Base-by-base conservation (phyloP, 2,329 filamentous ascomycete species). In the Emmonsiellopsis sp. region DNA sequence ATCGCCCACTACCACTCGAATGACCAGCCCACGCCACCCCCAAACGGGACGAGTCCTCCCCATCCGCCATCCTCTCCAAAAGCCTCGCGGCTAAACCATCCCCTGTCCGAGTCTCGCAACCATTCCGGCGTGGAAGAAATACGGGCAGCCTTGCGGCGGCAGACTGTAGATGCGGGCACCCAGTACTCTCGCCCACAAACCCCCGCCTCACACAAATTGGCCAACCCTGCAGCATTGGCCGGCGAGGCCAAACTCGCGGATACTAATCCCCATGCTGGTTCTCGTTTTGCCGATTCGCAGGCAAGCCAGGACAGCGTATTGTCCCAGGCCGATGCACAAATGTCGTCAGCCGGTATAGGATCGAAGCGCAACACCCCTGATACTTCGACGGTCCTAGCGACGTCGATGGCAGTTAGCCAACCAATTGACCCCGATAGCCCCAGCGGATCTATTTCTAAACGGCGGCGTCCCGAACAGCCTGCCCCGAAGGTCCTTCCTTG, bases 401-500 rank as follows among this genome's bases (percentile, higher is more conserved):
- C 48, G n/a, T 42, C 42, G 13, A 10, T 40, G 6, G 46, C 27
- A 31, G 32, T 31, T 11, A 14, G 11, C 11, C 33, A n/a, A 31
- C 39, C 49, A 36, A 37, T 36, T 27, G 56, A 54, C 51, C 57
- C 69, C 49, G 39, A 57, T 21, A 54, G 46, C 33, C 51, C 58
- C 8, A 54, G 56, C 17, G 63, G 64, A 14, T 68, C 67, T 14
- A 62, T 67, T 40, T 61, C 74, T 2, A 81, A 81, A 62, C 73
- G 76, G 40, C 61, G 70, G 33, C 71, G 75, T 45, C 66, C 73
- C 3, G 68, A 70, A 13, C 70, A 72, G 11, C 71, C 74, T 3
- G 70, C 68, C 2, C 62, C 75, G 52, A 84, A 82, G 63, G 60
- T 77, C 54, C 78, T 77, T 55, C 74, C 93, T 1, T 70, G 79